Evolutionary conservation across 345 rosid genomes (phyloP).

Genomic region (Eucalyptus rudis): DNA sequence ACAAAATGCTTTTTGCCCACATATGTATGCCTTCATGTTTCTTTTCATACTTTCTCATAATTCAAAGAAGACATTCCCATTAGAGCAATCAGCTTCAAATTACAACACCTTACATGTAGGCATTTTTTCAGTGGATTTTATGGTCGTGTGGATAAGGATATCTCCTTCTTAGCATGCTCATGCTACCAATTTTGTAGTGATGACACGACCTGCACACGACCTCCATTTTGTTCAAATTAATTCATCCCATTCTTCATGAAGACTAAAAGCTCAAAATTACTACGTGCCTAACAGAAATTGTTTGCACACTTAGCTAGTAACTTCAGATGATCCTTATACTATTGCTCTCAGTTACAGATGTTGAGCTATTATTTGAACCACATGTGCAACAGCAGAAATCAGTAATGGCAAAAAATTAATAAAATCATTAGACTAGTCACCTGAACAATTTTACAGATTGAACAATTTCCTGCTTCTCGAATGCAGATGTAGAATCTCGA

Average conservation of each 20-base stretch:
- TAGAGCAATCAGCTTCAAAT: not conserved
- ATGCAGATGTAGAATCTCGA: slow-evolving; percentile 27
- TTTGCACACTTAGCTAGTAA: not conserved
- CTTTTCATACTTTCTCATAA: not conserved
- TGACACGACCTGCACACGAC: not conserved
- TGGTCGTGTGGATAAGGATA: not conserved
- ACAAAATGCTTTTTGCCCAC: not conserved
- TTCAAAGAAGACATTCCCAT: not conserved
- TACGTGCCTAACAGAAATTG: not conserved
- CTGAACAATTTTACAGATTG: slow-evolving; percentile 38
- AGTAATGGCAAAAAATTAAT: not conserved
- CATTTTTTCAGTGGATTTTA: not conserved
- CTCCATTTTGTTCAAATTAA: not conserved
- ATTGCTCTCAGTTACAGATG: not conserved
- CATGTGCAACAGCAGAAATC: not conserved
- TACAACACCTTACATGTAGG: not conserved
- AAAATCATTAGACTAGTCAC: slow-evolving; percentile 12
- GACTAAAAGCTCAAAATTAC: not conserved
- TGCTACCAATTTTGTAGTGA: not conserved
- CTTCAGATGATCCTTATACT: not conserved
- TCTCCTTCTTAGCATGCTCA: not conserved
- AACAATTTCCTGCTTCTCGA: slow-evolving; percentile 15
- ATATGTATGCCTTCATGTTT: not conserved
- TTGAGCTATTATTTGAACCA: not conserved
- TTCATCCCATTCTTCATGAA: not conserved